Evolutionary conservation across 208 protist genomes (phyloP).

Genomic region (Trichomonas gallinae): DNA sequence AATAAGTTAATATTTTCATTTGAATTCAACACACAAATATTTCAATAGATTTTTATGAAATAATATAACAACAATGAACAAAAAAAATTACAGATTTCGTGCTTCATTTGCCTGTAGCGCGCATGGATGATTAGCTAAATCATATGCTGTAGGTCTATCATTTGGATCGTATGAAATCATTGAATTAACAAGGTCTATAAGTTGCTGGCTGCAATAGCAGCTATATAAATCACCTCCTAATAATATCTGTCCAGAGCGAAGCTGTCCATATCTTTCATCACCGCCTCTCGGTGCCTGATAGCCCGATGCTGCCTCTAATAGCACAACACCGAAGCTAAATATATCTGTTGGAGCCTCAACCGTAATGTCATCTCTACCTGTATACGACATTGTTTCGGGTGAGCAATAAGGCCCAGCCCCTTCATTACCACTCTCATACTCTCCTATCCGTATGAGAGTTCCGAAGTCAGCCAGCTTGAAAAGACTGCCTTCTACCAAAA

Average conservation of each 20-base stretch:
- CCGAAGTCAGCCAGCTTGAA: neutral
- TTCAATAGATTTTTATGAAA: neutral
- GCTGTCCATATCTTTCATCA: neutral
- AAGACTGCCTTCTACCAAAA: neutral
- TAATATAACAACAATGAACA: neutral
- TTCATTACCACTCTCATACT: neutral
- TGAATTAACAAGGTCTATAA: neutral
- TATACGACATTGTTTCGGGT: neutral
- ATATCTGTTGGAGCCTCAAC: neutral
- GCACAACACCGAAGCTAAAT: neutral
- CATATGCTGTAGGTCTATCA: neutral
- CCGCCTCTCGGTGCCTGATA: neutral
- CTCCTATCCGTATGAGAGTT: neutral
- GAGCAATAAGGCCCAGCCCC: neutral
- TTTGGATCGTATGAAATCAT: neutral
- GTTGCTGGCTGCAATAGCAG: neutral
- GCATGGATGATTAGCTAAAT: neutral
- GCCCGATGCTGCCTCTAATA: neutral
- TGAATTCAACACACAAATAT: neutral
- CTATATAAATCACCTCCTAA: neutral
- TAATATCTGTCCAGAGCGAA: neutral
- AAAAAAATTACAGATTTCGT: neutral
- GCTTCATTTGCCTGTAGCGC: neutral
- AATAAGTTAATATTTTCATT: neutral
- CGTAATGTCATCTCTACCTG: neutral